phyloP scores from a whole-genome alignment of 805 yeast species.

The Tetrapisispora namnaoensis region DNA sequence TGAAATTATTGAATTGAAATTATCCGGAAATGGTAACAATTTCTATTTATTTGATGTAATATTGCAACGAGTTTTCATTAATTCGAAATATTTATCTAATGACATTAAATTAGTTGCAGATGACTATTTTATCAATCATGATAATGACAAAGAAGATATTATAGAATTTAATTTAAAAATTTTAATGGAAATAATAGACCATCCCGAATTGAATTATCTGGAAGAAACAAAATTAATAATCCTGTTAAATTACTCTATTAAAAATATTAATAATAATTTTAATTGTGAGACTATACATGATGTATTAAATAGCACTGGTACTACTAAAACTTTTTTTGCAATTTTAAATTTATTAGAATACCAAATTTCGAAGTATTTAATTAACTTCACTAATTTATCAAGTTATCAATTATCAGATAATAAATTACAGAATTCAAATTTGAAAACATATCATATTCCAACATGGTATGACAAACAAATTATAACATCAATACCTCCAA shows the following conservation, averaged over 20 bases:
- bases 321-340: conserved; percentile 20
- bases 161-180: conserved; percentile 15
- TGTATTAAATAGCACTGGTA: conserved; percentile 12
- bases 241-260: conserved; percentile 14
- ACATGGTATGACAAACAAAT: conserved; percentile 18
- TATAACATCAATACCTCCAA: conserved; percentile 24
- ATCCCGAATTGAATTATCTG: conserved; percentile 21
- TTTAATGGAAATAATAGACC: conserved; percentile 28
- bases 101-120: neutral
- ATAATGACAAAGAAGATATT: neutral
- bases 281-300: conserved; percentile 10
- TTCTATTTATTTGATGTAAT: neutral
- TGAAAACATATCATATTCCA: conserved; percentile 16
- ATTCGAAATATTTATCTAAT: neutral
- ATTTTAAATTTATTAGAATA: conserved; percentile 20
- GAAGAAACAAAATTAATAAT: conserved; percentile 16
- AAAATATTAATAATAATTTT: conserved; percentile 4
- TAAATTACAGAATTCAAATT: neutral
- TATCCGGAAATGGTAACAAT: neutral
- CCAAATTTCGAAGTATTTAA: conserved; percentile 14
- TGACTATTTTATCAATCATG: neutral
- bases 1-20: neutral
- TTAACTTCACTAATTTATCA: conserved; percentile 11
- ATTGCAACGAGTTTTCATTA: neutral
- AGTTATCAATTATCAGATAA: conserved; percentile 1